These are phyloP conservation scores for Clohesyomyces aquaticus DNA, from an alignment of 495 filamentous ascomycete genomes.

Conservation along the genomic window DNA sequence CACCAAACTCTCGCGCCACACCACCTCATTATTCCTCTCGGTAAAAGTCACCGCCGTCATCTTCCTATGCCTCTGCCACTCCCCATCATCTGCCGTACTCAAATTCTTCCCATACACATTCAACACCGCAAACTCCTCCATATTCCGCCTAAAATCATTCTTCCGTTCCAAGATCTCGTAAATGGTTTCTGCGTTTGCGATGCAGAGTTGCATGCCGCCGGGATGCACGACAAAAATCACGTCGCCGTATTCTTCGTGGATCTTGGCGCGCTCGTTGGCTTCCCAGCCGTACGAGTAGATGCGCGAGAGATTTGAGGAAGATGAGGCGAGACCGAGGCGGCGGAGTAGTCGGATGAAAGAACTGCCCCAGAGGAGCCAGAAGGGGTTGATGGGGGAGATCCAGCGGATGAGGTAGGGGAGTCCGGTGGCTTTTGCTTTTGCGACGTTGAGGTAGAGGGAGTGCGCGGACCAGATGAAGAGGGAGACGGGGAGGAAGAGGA, in stretches of 20 bases:
- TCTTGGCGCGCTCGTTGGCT: conserved; percentile 42
- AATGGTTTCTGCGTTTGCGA: conserved; percentile 51
- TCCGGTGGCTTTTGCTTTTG: conserved; percentile 8
- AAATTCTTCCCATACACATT: conserved; percentile 56
- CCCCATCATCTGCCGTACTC: conserved; percentile 46
- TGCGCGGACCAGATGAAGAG: neutral
- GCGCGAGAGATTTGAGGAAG: conserved; percentile 1
- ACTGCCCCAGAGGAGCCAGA: conserved; percentile 19
- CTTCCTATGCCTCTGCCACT: conserved; percentile 56
- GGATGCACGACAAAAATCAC: conserved; percentile 53
- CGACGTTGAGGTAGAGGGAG: neutral
- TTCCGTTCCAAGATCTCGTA: conserved; percentile 46
- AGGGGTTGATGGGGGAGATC: conserved; percentile 13
- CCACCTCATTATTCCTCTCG: conserved; percentile 53
- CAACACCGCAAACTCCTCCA: conserved; percentile 46
- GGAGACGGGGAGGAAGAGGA: neutral
- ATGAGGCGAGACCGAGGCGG: neutral
- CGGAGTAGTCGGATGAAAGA: neutral
- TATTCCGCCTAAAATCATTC: conserved; percentile 52
- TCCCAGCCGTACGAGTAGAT: conserved; percentile 48
- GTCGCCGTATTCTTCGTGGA: conserved; percentile 47
- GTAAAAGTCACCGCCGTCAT: conserved; percentile 51
- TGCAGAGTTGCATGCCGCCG: conserved; percentile 47
- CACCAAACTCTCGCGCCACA: conserved; percentile 50
- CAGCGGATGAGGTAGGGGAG: conserved; percentile 18